Evolutionary conservation across 2,329 filamentous ascomycete species (phyloP).

Genomic region (Penicillium sp.): DNA sequence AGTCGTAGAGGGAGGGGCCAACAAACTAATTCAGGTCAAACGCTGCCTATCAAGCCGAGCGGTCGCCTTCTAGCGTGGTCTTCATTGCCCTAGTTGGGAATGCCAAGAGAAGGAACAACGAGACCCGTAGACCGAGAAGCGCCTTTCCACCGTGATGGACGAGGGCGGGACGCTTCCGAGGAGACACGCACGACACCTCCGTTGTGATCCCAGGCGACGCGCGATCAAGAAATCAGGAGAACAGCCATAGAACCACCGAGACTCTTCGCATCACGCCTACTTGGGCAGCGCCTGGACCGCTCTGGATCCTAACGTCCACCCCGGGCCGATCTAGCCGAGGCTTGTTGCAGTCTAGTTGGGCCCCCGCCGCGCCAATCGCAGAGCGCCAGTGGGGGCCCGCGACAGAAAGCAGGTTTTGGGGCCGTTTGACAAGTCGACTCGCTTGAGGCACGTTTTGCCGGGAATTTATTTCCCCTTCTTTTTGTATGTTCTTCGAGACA

Average conservation of each 20-base stretch:
- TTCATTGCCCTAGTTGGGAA: not conserved
- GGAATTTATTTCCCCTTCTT: slow-evolving; percentile 1
- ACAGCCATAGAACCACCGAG: not conserved
- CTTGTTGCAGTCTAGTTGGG: not conserved
- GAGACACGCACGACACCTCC: not conserved
- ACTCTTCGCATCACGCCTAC: not conserved
- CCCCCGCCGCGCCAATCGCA: slow-evolving; percentile 5
- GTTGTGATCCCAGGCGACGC: not conserved
- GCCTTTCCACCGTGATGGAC: not conserved
- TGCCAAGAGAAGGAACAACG: not conserved
- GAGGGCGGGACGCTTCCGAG: not conserved
- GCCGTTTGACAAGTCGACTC: slow-evolving; percentile 1
- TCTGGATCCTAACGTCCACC: not conserved
- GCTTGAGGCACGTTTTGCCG: slow-evolving; percentile 2
- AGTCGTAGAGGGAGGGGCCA: not conserved
- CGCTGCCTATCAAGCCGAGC: not conserved
- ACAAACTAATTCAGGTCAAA: not conserved
- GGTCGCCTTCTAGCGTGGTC: not conserved
- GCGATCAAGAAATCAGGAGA: not conserved
- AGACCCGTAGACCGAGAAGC: not conserved
- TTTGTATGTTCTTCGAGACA: not conserved
- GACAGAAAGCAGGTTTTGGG: slow-evolving; percentile 11
- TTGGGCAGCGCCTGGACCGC: slow-evolving; percentile 9
- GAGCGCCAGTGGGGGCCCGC: not conserved
- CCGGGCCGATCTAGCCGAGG: slow-evolving; percentile 3